These are phyloP conservation scores for Barnettozyma populi DNA, from an alignment of 805 yeast species.

Conservation along the genomic window DNA sequence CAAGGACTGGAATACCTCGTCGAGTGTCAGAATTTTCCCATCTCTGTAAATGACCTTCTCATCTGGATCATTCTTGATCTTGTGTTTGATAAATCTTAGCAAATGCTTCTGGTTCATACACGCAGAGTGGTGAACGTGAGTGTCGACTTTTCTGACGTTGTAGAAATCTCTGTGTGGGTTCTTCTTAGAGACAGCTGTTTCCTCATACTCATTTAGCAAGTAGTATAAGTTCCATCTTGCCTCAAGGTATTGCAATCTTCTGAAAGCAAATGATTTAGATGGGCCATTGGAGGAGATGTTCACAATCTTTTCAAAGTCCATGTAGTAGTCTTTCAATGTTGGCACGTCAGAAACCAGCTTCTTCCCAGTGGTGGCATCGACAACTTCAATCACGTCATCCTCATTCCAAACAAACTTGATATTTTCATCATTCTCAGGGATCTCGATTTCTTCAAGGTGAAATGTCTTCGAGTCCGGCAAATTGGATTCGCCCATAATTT, in stretches of 20 bases:
- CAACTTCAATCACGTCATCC: slow-evolving; percentile 69
- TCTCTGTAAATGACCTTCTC: slow-evolving; percentile 94
- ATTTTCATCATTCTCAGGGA: slow-evolving; percentile 43
- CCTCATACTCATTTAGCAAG: slow-evolving; percentile 87
- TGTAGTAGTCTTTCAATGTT: slow-evolving; percentile 76
- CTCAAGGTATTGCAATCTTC: slow-evolving; percentile 87
- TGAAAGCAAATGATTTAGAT: slow-evolving; percentile 90
- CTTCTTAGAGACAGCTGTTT: slow-evolving; percentile 80
- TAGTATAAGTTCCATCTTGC: slow-evolving; percentile 94
- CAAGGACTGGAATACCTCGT: slow-evolving; percentile 88
- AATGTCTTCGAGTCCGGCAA: slow-evolving; percentile 39
- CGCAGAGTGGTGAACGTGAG: slow-evolving; percentile 98
- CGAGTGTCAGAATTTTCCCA: slow-evolving; percentile 77
- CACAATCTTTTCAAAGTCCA: slow-evolving; percentile 73
- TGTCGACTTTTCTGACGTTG: slow-evolving; percentile 94
- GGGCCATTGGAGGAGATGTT: slow-evolving; percentile 90
- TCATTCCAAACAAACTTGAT: slow-evolving; percentile 43
- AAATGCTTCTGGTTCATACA: slow-evolving; percentile 98
- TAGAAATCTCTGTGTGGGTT: slow-evolving; percentile 97
- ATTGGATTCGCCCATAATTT: slow-evolving; percentile 37
- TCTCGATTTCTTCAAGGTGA: slow-evolving; percentile 36
- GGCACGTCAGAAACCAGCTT: slow-evolving; percentile 60
- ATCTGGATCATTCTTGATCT: slow-evolving; percentile 78
- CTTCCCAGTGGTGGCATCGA: slow-evolving; percentile 30
- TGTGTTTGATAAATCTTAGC: slow-evolving; percentile 88